phyloP scores from a whole-genome alignment of 2,329 filamentous ascomycete genomes.

The Trichophyton schoenleinii region DNA sequence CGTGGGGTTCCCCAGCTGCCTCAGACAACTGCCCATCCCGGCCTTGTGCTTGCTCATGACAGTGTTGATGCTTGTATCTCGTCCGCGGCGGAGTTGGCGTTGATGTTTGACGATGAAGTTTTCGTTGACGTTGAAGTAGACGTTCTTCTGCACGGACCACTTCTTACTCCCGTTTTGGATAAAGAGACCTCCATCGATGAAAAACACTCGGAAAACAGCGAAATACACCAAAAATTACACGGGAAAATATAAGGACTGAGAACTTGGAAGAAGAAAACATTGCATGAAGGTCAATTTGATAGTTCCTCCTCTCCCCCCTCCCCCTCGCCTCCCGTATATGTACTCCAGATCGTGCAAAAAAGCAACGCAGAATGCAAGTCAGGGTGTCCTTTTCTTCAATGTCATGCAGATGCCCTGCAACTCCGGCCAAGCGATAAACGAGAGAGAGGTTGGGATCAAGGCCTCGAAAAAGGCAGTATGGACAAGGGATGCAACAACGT shows the following conservation, averaged over 20 bases:
- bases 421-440: not conserved
- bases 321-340: not conserved
- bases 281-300: not conserved
- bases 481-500: not conserved
- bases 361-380: not conserved
- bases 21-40: not conserved
- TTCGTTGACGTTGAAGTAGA: not conserved
- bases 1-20: not conserved
- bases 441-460: not conserved
- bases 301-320: not conserved
- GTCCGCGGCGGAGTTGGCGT: not conserved
- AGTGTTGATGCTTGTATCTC: not conserved
- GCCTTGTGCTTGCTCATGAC: not conserved
- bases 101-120: not conserved
- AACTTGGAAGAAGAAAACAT: not conserved
- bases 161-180: too few species aligned
- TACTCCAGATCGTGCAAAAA: conserved; percentile 3
- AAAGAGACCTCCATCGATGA: too few species aligned
- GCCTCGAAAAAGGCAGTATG: not conserved
- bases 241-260: not conserved
- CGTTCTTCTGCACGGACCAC: not conserved
- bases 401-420: conserved; percentile 1
- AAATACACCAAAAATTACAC: not conserved
- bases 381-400: not conserved
- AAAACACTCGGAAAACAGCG: not conserved